These are phyloP conservation scores for Saccharomycopsis sp. DNA, from an alignment of 805 yeast species.

Conservation along the genomic window DNA sequence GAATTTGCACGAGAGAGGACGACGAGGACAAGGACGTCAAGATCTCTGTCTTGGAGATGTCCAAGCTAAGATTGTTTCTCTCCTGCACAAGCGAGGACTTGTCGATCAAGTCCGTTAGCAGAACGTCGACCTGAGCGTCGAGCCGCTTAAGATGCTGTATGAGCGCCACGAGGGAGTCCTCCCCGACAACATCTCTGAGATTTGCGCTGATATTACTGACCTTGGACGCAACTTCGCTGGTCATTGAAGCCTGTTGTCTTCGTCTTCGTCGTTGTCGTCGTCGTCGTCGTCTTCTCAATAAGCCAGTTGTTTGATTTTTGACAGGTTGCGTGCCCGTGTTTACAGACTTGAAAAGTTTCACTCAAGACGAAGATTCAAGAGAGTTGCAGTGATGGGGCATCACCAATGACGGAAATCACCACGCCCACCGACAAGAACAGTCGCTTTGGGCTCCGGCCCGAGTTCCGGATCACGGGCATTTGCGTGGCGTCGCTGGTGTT, in stretches of 20 bases:
- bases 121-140: slow-evolving; percentile 1
- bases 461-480: slow-evolving; percentile 36
- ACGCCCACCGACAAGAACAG: slow-evolving; percentile 25
- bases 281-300: no score
- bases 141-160: not conserved
- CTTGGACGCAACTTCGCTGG: no score
- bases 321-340: no score
- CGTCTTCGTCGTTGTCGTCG: no score
- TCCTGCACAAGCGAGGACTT: not conserved
- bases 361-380: no score
- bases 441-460: slow-evolving; percentile 43
- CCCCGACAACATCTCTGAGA: no score
- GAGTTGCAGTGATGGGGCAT: no score
- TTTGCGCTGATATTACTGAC: no score
- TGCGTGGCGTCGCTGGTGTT: slow-evolving; percentile 32
- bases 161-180: not conserved
- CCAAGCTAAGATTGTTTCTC: slow-evolving; percentile 31
- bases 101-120: slow-evolving; percentile 1
- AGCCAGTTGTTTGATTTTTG: no score
- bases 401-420: no score
- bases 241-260: no score
- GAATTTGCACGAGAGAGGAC: slow-evolving; percentile 42
- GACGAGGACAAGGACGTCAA: slow-evolving; percentile 52
- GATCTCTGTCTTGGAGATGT: slow-evolving; percentile 49
- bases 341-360: no score